Evolutionary conservation across 2,329 filamentous ascomycete genomes (phyloP), one percentile per base, ranked within the genome.

Genomic region (Xylariaceae sp.): DNA sequence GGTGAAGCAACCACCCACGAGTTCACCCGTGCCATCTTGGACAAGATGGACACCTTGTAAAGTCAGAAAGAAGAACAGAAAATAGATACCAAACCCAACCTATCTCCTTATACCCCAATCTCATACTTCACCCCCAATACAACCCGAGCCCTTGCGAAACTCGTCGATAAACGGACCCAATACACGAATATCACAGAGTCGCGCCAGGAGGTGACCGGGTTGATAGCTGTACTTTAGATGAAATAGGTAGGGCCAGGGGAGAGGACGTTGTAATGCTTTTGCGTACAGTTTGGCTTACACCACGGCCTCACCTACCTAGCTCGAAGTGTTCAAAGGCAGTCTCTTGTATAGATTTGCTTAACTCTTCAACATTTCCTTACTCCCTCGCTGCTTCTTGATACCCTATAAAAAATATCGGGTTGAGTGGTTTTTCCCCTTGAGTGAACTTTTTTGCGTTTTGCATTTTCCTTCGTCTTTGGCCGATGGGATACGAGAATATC

Each of bases 1-100:
- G 94, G 94, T 72, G 78, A 86, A 63, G 84, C 84, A 70, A 90
- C 88, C 67, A 99, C 92, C 61, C 85, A 96, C 76, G 86, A 97
- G 74, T 99, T 97, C 79, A 97, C 94, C 68, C 82, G 87, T 68
- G 91, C 94, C 67, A 88, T 99, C 70, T 81, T 99, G 70, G 84
- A 91, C 79, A 89, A 94, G 82, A 95, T 99, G 91, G 92, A 97
- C 80, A 76, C 78, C 65, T 68, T 85, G 72, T 87, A 82, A 81
- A 57, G 31, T 46, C 44, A 12, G 37, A 19, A 42, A 37, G 6
- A 34, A 34, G 8, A 37, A 37, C 29, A 34, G 29, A 26, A 31
- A 42, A 53, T 19, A 37, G 31, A 51, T 53, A 47, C 49, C 54
- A 43, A 51, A 39, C 50, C 47, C 8, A 29, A 51, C 47, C 9